A percentile compares a stretch with the other conserved stretches of the same genome.
These are phyloP conservation scores for Nyctanthes arbortristis DNA, from an alignment of 257 asterid species.

Conservation along the genomic window DNA sequence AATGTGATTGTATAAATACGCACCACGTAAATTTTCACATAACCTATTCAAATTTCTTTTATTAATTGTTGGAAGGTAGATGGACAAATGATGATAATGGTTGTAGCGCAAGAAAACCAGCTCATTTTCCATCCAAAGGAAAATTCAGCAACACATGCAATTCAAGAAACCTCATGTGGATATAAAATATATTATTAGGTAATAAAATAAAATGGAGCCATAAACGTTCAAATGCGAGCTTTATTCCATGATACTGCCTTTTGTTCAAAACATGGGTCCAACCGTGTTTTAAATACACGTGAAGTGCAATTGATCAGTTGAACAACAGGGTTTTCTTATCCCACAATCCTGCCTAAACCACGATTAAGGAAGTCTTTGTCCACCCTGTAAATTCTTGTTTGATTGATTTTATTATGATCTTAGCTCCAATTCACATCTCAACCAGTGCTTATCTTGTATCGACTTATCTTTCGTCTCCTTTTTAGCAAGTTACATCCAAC, in stretches of 20 bases:
- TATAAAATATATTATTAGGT: too few relatives aligned
- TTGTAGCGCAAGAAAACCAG: too few relatives aligned
- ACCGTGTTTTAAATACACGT: background rate
- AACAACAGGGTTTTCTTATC: slow-evolving; percentile 11
- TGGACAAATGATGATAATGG: too few relatives aligned
- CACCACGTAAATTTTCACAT: too few relatives aligned
- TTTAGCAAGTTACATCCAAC: too few relatives aligned
- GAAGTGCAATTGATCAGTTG: slow-evolving; percentile 11
- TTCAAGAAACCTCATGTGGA: too few relatives aligned
- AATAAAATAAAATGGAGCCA: slow-evolving; percentile 4
- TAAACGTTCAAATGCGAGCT: slow-evolving; percentile 8
- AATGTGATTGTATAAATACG: too few relatives aligned
- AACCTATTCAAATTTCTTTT: too few relatives aligned
- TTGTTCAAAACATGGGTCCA: slow-evolving; percentile 16
- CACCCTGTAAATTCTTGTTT: slow-evolving; percentile 1
- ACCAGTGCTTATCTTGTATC: background rate
- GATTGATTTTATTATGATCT: background rate
- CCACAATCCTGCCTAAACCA: slow-evolving; percentile 24
- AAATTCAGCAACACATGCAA: too few relatives aligned
- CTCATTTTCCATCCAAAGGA: too few relatives aligned
- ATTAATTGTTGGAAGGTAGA: too few relatives aligned
- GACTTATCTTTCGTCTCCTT: background rate
- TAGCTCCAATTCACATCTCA: slow-evolving; percentile 6
- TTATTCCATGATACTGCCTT: slow-evolving; percentile 8
- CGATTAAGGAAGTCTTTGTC: background rate